Percentiles rank a stretch among this genome's conserved stretches.
Evolutionary conservation across 1,139 yeast species (phyloP).

Genomic region (Hemisphaericaspora xylanilytica): DNA sequence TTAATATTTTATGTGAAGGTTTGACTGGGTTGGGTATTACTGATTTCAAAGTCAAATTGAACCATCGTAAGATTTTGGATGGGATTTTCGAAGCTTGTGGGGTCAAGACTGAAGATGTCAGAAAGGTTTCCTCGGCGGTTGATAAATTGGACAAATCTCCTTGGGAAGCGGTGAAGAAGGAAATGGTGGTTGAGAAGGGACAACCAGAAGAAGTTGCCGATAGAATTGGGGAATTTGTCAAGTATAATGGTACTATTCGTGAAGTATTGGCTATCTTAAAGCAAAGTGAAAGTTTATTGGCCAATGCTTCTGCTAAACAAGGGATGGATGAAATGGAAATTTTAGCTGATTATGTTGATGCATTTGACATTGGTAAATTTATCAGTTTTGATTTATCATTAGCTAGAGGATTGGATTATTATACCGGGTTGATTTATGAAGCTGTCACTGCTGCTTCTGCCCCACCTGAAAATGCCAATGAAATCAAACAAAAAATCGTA

Average conservation of each 20-base stretch:
- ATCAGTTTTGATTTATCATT: constrained; percentile 87
- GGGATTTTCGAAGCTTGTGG: constrained; percentile 96
- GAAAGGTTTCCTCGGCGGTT: constrained; percentile 91
- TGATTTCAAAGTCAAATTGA: constrained; percentile 87
- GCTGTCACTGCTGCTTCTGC: constrained; percentile 95
- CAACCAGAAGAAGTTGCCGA: constrained; percentile 92
- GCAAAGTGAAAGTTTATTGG: constrained; percentile 53
- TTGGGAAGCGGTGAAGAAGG: constrained; percentile 90
- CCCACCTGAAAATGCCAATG: constrained; percentile 78
- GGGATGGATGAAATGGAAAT: constrained; percentile 81
- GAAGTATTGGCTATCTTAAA: constrained; percentile 62
- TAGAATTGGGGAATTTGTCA: constrained; percentile 86
- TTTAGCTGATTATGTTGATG: constrained; percentile 74
- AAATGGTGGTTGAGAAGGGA: constrained; percentile 86
- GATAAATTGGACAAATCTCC: constrained; percentile 94
- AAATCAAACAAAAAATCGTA: constrained; percentile 53
- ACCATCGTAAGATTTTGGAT: constrained; percentile 92
- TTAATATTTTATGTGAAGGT: constrained; percentile 81
- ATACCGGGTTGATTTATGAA: constrained; percentile 94
- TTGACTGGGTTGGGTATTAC: constrained; percentile 75
- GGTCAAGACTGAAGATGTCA: constrained; percentile 87
- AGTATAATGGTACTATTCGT: constrained; percentile 70
- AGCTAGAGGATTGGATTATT: constrained; percentile 96
- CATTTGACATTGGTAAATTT: constrained; percentile 63
- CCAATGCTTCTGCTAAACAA: constrained; percentile 68